Base-by-base conservation (phyloP, 2,329 filamentous ascomycete genomes). In the Amylocarpus encephaloides region DNA sequence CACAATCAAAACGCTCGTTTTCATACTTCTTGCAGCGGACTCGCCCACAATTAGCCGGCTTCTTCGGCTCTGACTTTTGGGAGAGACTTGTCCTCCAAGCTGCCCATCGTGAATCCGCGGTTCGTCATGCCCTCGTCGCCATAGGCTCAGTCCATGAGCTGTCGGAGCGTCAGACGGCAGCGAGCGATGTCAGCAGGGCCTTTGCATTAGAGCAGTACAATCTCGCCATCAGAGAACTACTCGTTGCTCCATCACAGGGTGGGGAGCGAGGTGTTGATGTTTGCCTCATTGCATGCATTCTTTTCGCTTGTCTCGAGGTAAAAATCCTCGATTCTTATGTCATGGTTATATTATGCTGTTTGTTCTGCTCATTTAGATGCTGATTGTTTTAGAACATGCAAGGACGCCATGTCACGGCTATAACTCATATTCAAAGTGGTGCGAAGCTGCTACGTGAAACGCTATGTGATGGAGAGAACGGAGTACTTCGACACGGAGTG, bases 31-130 rank as follows among this genome's bases (percentile, higher is more conserved):
- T 46, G 18, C 40, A 74, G 16, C 75, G 77, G 32, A 83, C 82
- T 0, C 76, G 78, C 2, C 74, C 68, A 30, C 79, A 82, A 58
- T 68, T 85, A 9, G 81, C 80, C 0, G 80, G 82, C 13, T 83
- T 80, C 60, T 85, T 84, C 53, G 77, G 82, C 58, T 76, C 73
- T 26, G 70, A 74, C 1, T 85, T 85, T 60, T 86, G 82, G 82
- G 79, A 75, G 1, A 71, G 73, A 42, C 72, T 75, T 13, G 79
- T 85, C 2, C 64, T 85, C 18, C 77, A 80, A 57, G 78, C 80
- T 62, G 82, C 79, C 43, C 77, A 84, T 56, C 69, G 72, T 2
- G 57, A 61, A 40, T 44, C 55, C 1, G 50, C 57, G 9, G 43
- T 62, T 13, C 52, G 48, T 11, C 57, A 61, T 54, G 57, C 58